Conservation (phyloP, 2,329 filamentous ascomycete genomes). For the Phaeosphaeria sp. region DNA sequence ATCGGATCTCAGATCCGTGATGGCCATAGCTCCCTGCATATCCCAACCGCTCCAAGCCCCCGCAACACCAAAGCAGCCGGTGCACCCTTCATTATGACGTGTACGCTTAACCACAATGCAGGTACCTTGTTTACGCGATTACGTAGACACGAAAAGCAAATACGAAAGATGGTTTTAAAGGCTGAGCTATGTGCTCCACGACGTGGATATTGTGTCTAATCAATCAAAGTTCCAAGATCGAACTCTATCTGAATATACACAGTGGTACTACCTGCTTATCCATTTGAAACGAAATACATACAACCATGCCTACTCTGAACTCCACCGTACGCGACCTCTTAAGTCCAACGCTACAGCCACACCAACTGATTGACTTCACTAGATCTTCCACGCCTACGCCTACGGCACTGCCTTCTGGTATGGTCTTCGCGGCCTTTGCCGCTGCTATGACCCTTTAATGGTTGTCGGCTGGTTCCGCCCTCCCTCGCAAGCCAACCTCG, state of each 20-base stretch:
- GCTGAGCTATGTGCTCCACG: background rate
- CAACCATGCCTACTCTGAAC: conserved; percentile 22
- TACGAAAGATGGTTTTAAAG: background rate
- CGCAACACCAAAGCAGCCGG: conserved; percentile 19
- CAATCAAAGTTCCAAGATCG: too few species aligned
- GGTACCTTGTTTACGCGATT: background rate
- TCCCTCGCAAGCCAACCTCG: conserved; percentile 28
- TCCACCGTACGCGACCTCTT: conserved; percentile 12
- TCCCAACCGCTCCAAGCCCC: conserved; percentile 3
- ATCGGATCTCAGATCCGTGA: conserved; percentile 1
- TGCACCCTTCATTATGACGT: conserved; percentile 28
- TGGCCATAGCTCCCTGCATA: conserved; percentile 3
- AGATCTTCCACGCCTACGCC: conserved; percentile 33
- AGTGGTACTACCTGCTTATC: too few species aligned
- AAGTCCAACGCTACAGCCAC: too few species aligned
- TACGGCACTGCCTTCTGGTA: conserved; percentile 38
- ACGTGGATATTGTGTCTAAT: too few species aligned
- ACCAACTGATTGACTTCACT: background rate
- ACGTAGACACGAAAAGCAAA: background rate
- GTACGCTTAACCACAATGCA: conserved; percentile 1
- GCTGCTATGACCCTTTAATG: conserved; percentile 33
- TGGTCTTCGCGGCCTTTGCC: conserved; percentile 29
- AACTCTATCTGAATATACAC: too few species aligned
- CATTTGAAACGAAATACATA: background rate
- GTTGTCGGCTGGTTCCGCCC: conserved; percentile 34